These are phyloP conservation scores for Amanita thiersii DNA, from an alignment of 768 basidiomycete species.

Conservation along the genomic window DNA sequence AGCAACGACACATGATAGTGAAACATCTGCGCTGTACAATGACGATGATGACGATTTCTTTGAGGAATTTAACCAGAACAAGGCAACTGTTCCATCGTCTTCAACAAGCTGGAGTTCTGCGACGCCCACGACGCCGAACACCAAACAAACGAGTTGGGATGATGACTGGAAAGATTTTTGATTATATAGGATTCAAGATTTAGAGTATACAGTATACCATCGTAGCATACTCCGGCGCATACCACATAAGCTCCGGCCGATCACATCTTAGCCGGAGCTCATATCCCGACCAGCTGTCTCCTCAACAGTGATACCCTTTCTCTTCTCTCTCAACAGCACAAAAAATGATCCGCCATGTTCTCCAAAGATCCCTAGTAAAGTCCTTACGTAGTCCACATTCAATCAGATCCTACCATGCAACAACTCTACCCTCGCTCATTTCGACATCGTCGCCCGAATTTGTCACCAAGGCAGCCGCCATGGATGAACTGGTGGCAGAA, in stretches of 20 bases:
- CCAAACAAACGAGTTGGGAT: slow-evolving; percentile 56
- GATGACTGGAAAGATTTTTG: slow-evolving; percentile 81
- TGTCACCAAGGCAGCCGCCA: slow-evolving; percentile 50
- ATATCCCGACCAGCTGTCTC: neutral
- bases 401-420: slow-evolving; percentile 49
- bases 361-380: slow-evolving; percentile 14
- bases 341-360: slow-evolving; percentile 6
- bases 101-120: slow-evolving; percentile 4
- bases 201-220: too few relatives aligned
- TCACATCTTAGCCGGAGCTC: slow-evolving; percentile 18
- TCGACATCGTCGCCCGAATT: slow-evolving; percentile 71
- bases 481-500: slow-evolving; percentile 63
- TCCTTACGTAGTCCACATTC: slow-evolving; percentile 7
- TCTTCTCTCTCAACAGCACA: neutral
- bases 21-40: slow-evolving; percentile 58
- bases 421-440: slow-evolving; percentile 64
- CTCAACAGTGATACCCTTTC: slow-evolving; percentile 2
- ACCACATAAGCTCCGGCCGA: slow-evolving; percentile 25
- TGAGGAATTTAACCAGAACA: slow-evolving; percentile 30
- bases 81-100: slow-evolving; percentile 5
- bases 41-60: slow-evolving; percentile 65
- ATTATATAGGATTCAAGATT: slow-evolving; percentile 12
- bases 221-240: too few relatives aligned
- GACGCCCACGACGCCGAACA: slow-evolving; percentile 15
- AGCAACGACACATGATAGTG: slow-evolving; percentile 36